Evolutionary conservation across 2,329 filamentous ascomycete genomes (phyloP).

Genomic region (Ambrosiella beaveri): DNA sequence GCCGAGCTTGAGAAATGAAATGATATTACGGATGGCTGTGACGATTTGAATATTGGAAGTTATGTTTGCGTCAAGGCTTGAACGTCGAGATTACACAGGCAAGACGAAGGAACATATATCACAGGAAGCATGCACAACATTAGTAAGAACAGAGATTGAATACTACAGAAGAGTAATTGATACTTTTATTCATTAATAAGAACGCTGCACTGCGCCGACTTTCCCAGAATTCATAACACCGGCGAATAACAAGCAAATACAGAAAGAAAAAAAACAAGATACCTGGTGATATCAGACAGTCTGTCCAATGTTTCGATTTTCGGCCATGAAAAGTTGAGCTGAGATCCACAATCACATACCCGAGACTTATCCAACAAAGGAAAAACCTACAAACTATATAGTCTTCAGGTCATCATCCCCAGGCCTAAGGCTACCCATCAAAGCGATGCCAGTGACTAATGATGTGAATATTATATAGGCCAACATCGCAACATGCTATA

Average conservation of each 20-base stretch:
- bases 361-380: no score
- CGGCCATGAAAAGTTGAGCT: no score
- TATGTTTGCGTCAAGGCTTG: slow-evolving; percentile 7
- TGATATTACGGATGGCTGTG: background rate
- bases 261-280: background rate
- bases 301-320: no score
- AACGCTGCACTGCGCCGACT: background rate
- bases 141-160: no score
- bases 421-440: no score
- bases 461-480: no score
- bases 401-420: no score
- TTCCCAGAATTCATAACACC: background rate
- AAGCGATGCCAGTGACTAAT: no score
- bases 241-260: background rate
- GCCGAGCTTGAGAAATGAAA: slow-evolving; percentile 7
- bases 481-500: background rate
- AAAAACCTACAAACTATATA: no score
- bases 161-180: background rate
- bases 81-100: background rate
- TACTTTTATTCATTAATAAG: background rate
- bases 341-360: no score
- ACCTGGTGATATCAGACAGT: background rate
- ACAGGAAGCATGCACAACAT: background rate
- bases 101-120: background rate
- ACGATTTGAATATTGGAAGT: background rate